These are phyloP conservation scores for Raphanus raphanistrum DNA, from an alignment of 345 rosid species.

Conservation along the genomic window DNA sequence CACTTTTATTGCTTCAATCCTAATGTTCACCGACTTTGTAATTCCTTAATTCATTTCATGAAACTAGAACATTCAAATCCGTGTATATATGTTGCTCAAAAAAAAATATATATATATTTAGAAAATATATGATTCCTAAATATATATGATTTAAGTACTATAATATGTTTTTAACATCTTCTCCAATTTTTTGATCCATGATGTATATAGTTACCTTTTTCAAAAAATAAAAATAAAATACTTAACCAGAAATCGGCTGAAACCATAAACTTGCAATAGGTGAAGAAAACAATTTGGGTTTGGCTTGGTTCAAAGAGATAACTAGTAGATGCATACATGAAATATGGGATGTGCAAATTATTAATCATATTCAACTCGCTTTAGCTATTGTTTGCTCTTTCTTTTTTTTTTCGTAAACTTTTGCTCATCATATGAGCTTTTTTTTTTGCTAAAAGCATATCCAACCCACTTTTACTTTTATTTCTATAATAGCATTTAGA, in stretches of 20 bases:
- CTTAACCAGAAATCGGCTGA: neutral
- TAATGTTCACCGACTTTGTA: slow-evolving; percentile 38
- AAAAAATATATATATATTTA: neutral
- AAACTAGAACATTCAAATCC: neutral
- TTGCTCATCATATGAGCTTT: neutral
- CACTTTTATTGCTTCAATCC: slow-evolving; percentile 43
- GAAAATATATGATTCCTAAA: neutral
- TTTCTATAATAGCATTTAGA: too few species aligned
- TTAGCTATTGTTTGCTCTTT: neutral
- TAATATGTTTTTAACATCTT: neutral
- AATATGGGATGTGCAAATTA: neutral
- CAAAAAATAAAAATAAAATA: neutral
- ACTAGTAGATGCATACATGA: neutral
- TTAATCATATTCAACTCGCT: neutral
- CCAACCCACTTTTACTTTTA: too few species aligned
- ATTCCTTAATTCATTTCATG: slow-evolving; percentile 3
- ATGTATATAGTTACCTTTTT: neutral
- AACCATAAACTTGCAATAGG: neutral
- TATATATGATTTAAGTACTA: neutral
- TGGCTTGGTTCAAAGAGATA: neutral
- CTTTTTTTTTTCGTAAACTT: too few species aligned
- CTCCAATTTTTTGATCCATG: neutral
- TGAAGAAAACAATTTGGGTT: neutral
- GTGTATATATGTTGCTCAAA: too few species aligned
- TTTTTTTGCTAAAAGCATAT: too few species aligned